Percentiles rank a stretch among this genome's conserved stretches.
These are phyloP conservation scores for Immersiella caudata DNA, from an alignment of 495 filamentous ascomycete genomes.

Conservation along the genomic window DNA sequence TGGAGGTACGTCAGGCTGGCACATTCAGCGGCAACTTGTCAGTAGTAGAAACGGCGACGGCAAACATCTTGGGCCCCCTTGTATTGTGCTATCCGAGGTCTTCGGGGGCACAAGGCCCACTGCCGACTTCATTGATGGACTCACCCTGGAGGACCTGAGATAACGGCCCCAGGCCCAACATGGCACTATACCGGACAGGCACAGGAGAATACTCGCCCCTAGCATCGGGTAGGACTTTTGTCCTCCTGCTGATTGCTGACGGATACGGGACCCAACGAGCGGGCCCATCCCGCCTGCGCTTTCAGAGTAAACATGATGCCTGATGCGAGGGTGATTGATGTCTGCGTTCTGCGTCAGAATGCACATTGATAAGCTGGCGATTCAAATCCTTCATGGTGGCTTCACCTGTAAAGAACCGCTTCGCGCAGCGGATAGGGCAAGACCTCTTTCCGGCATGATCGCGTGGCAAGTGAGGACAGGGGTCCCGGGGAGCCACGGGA, in stretches of 20 bases:
- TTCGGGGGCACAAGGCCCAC: too few relatives aligned
- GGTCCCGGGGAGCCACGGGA: not conserved
- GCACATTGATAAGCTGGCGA: constrained; percentile 13
- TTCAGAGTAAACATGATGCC: not conserved
- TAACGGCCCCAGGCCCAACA: not conserved
- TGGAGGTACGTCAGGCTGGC: not conserved
- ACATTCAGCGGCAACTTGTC: not conserved
- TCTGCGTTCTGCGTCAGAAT: constrained; percentile 4
- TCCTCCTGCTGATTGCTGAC: not conserved
- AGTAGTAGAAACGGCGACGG: not conserved
- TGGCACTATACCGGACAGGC: not conserved
- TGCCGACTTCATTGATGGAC: not conserved
- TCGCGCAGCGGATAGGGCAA: not conserved
- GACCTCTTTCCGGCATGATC: constrained; percentile 1
- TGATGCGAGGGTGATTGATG: not conserved
- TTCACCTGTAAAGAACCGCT: not conserved
- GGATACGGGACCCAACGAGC: not conserved
- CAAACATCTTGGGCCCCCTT: not conserved
- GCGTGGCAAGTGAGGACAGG: constrained; percentile 11
- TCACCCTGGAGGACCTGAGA: not conserved
- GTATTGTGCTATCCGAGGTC: too few relatives aligned
- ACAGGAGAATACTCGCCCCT: not conserved
- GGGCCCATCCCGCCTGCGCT: not conserved
- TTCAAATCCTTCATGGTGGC: not conserved
- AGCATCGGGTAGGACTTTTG: not conserved